Conservation (phyloP, 306 rosid species). For the Lotus japonicus region DNA sequence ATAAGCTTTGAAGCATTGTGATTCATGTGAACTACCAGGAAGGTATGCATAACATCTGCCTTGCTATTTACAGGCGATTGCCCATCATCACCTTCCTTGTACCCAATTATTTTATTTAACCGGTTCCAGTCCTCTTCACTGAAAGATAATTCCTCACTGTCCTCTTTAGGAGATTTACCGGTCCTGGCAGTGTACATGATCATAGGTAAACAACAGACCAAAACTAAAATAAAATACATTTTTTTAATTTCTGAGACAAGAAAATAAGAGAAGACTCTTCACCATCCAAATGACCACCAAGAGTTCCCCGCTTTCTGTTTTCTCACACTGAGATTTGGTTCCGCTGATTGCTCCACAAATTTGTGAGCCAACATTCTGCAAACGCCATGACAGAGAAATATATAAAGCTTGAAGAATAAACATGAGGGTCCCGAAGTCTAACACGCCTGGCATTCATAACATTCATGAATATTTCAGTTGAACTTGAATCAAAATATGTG, state of each 20-base stretch:
- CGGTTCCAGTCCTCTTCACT: slow-evolving; percentile 85
- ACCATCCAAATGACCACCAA: slow-evolving; percentile 96
- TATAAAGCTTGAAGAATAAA: slow-evolving; percentile 12
- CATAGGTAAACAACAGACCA: slow-evolving; percentile 12
- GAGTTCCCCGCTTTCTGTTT: slow-evolving; percentile 58
- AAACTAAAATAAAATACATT: slow-evolving; percentile 11
- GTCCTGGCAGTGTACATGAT: slow-evolving; percentile 43
- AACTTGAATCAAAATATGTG: too few species aligned
- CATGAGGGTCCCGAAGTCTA: slow-evolving; percentile 12
- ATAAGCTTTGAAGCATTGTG: slow-evolving; percentile 89
- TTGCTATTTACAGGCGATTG: slow-evolving; percentile 40
- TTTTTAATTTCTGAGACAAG: background rate
- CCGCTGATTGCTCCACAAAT: slow-evolving; percentile 61
- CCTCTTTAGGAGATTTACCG: slow-evolving; percentile 55
- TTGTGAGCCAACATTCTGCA: slow-evolving; percentile 95
- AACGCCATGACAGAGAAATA: slow-evolving; percentile 11
- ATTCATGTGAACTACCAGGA: slow-evolving; percentile 70
- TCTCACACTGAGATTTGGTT: slow-evolving; percentile 43
- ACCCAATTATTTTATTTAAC: slow-evolving; percentile 86
- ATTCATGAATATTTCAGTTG: slow-evolving; percentile 13
- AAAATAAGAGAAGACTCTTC: slow-evolving; percentile 13
- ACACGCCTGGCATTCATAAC: background rate
- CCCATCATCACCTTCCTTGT: slow-evolving; percentile 70
- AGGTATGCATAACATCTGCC: slow-evolving; percentile 73
- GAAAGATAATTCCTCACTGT: slow-evolving; percentile 63